These are phyloP conservation scores for Saraca asoca DNA, from an alignment of 331 rosid genomes.

Conservation along the genomic window DNA sequence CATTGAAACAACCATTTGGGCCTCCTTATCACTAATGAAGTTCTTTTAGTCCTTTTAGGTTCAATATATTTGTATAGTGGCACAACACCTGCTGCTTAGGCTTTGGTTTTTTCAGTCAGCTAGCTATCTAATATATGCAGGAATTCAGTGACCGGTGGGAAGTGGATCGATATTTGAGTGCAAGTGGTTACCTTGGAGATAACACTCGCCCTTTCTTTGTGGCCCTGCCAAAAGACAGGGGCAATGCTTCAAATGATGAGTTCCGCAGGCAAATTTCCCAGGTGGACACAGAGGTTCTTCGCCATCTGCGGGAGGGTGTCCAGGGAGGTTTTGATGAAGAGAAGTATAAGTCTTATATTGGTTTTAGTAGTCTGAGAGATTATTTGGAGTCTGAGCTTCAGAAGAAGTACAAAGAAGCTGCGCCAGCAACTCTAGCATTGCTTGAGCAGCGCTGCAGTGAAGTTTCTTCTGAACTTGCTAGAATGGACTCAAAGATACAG, in stretches of 20 bases:
- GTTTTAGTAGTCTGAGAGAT: conserved; percentile 79
- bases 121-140: conserved; percentile 47
- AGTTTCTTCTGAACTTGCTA: conserved; percentile 62
- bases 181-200: conserved; percentile 93
- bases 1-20: background rate
- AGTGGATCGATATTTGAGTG: conserved; percentile 96
- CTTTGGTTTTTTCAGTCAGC: conserved; percentile 7
- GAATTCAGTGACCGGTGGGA: conserved; percentile 94
- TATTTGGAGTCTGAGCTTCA: conserved; percentile 88
- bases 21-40: background rate
- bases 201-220: conserved; percentile 76
- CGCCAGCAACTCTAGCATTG: conserved; percentile 93
- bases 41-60: background rate
- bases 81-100: background rate
- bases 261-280: conserved; percentile 87
- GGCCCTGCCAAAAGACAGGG: conserved; percentile 85
- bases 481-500: conserved; percentile 74
- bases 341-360: conserved; percentile 69
- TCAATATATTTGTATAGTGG: background rate
- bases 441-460: conserved; percentile 93
- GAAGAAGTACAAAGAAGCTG: conserved; percentile 94
- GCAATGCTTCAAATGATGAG: conserved; percentile 78
- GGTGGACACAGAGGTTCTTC: conserved; percentile 80
- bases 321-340: conserved; percentile 94
- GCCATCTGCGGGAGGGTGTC: conserved; percentile 75